Percentiles rank a stretch among this genome's conserved stretches.
Conservation (phyloP, 805 yeast genomes). For the Ogataea angusta region DNA sequence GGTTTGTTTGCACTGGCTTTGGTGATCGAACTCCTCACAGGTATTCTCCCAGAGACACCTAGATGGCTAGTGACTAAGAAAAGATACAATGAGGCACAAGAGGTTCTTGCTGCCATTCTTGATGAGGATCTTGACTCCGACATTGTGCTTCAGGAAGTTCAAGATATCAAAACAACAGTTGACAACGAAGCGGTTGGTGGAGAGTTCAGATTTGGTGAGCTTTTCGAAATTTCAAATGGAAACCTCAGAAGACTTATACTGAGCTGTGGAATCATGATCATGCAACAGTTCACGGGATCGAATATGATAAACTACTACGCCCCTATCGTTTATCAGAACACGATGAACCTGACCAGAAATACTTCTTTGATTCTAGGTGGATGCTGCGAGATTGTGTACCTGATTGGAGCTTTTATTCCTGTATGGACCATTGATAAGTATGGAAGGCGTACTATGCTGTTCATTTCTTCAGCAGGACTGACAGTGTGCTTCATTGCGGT, state of each 20-base stretch:
- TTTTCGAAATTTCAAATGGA: conserved; percentile 39
- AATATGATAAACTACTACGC: conserved; percentile 66
- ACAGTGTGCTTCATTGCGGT: conserved; percentile 38
- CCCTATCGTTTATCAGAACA: conserved; percentile 47
- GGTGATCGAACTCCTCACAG: conserved; percentile 12
- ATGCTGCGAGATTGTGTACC: conserved; percentile 56
- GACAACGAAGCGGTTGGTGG: conserved; percentile 38
- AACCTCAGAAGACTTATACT: conserved; percentile 45
- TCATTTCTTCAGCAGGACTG: conserved; percentile 46
- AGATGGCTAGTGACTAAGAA: conserved; percentile 41
- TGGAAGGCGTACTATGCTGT: conserved; percentile 58
- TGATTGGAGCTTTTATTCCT: conserved; percentile 56
- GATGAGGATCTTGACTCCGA: conserved; percentile 19
- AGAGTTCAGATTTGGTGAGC: conserved; percentile 28
- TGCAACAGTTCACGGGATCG: conserved; percentile 68
- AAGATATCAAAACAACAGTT: conserved; percentile 28
- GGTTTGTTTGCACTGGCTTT: conserved; percentile 20
- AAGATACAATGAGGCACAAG: conserved; percentile 40
- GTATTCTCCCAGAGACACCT: conserved; percentile 40
- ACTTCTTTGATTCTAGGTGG: conserved; percentile 60
- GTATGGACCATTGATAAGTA: conserved; percentile 53
- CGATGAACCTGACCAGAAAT: conserved; percentile 46
- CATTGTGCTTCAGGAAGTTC: conserved; percentile 32
- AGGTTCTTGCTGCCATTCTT: conserved; percentile 37
- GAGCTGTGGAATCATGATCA: conserved; percentile 41